Evolutionary conservation across 192 early-diverging fungal species (phyloP).

Genomic region (Coemansia sp.): DNA sequence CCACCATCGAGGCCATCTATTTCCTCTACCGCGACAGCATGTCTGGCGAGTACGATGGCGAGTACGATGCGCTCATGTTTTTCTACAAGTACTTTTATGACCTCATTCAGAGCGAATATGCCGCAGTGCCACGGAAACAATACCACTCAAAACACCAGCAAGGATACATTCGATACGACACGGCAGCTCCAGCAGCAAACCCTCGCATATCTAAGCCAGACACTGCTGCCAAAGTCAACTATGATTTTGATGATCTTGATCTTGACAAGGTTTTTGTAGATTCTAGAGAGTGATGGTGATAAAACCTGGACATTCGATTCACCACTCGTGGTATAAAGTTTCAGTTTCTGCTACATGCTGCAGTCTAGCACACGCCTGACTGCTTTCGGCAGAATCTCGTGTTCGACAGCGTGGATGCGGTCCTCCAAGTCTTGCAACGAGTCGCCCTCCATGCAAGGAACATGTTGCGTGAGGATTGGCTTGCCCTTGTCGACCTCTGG

Average conservation of each 20-base stretch:
- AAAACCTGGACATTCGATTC: background rate
- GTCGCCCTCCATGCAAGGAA: constrained; percentile 80
- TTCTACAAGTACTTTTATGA: constrained; percentile 92
- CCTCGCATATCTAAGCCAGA: constrained; percentile 18
- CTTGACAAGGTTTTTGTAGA: constrained; percentile 22
- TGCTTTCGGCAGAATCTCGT: constrained; percentile 83
- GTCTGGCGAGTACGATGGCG: constrained; percentile 64
- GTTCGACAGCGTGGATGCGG: constrained; percentile 90
- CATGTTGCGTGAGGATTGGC: constrained; percentile 75
- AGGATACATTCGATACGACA: constrained; percentile 65
- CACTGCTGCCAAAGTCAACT: constrained; percentile 32
- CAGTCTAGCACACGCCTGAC: constrained; percentile 42
- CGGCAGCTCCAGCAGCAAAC: constrained; percentile 12
- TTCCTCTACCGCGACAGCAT: constrained; percentile 87
- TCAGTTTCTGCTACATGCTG: background rate
- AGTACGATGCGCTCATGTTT: constrained; percentile 87
- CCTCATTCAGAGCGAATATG: constrained; percentile 80
- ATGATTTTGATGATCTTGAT: constrained; percentile 38
- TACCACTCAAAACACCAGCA: constrained; percentile 62
- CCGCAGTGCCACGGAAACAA: constrained; percentile 56
- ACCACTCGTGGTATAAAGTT: background rate
- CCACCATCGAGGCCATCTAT: constrained; percentile 97
- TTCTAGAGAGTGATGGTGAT: background rate
- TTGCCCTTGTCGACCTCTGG: constrained; percentile 95
- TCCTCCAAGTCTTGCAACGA: constrained; percentile 80